Evolutionary conservation across 2,329 filamentous ascomycete species (phyloP), one percentile per base, ranked within the genome.

Genomic region (Aspergillus texensis): DNA sequence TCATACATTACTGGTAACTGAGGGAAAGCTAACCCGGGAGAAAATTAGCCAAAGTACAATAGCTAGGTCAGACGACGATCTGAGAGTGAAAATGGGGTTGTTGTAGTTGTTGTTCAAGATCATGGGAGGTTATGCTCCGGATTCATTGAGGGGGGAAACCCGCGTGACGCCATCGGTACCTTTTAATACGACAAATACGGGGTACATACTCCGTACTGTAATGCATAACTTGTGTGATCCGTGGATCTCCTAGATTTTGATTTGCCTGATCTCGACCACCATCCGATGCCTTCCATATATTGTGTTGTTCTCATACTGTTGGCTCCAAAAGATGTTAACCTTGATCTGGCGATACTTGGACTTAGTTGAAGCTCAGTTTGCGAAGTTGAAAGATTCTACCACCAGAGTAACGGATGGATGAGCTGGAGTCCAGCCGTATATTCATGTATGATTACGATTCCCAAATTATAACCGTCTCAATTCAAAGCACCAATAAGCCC

Each of bases 1-100:
- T 82, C 80, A 64, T 81, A 81, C 80, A 82, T 82, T 57, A 45
- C 72, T 62, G 53, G 50, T 10, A 48, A 34, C 6, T 54, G 32
- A 11, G 48, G 11, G 26, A 16, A 30, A 3, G 32, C 14, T n/a
- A 19, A 9, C 14, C 3, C 9, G 48, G 48, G 4, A 28, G 19
- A 52, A 48, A 48, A 32, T 21, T 19, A 30, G 11, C 11, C 16
- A 16, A 52, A 30, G 9, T 10, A 30, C n/a, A 16, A n/a, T n/a
- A 30, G 14, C 14, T 52, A n/a, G 11, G 32, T 3, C 32, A 34
- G 26, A 52, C 2, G 16, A 4, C 3, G 14, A 32, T 32, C 14
- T 52, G 2, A 19, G 24, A 11, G 6, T 8, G 45, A 21, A 26
- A 16, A 36, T 16, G 5, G 34, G 34, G 34, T 8, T 16, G 2